Percentiles rank a stretch among this genome's conserved stretches.
Evolutionary conservation across 495 filamentous ascomycete species (phyloP).

Genomic region (Tuber brumale): DNA sequence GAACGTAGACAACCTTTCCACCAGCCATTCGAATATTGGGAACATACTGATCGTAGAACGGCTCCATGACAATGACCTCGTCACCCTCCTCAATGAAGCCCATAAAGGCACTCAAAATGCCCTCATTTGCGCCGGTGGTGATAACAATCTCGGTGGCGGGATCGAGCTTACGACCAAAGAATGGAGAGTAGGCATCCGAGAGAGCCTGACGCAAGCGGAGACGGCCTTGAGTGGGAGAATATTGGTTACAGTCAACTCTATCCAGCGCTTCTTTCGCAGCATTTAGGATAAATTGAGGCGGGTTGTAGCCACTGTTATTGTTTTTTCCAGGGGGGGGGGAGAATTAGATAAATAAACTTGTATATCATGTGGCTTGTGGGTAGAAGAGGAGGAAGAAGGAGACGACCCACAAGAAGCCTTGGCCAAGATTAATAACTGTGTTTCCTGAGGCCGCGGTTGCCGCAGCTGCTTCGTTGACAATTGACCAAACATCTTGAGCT

Average conservation of each 20-base stretch:
- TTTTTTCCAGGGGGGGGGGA: background rate
- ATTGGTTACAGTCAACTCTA: slow-evolving; percentile 96
- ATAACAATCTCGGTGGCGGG: slow-evolving; percentile 89
- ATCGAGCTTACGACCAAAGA: slow-evolving; percentile 71
- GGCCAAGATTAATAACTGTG: slow-evolving; percentile 91
- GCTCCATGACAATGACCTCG: slow-evolving; percentile 96
- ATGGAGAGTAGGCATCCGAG: slow-evolving; percentile 78
- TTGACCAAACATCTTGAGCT: slow-evolving; percentile 93
- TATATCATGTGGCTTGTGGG: background rate
- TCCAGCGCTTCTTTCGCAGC: slow-evolving; percentile 85
- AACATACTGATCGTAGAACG: slow-evolving; percentile 98
- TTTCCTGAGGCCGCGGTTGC: slow-evolving; percentile 74
- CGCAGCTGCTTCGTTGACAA: slow-evolving; percentile 83
- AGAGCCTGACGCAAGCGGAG: slow-evolving; percentile 86
- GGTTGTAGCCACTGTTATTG: slow-evolving; percentile 74
- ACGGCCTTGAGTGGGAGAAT: slow-evolving; percentile 84
- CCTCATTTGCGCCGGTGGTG: slow-evolving; percentile 95
- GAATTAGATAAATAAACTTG: background rate
- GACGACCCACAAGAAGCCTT: slow-evolving; percentile 73
- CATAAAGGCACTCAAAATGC: slow-evolving; percentile 97
- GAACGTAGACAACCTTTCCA: slow-evolving; percentile 86
- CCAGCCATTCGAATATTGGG: slow-evolving; percentile 97
- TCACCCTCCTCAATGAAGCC: slow-evolving; percentile 89
- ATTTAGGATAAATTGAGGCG: slow-evolving; percentile 80
- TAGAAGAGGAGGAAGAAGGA: background rate